Evolutionary conservation across 208 protist species (phyloP).

Genomic region (Blastocrithidia nonstop): DNA sequence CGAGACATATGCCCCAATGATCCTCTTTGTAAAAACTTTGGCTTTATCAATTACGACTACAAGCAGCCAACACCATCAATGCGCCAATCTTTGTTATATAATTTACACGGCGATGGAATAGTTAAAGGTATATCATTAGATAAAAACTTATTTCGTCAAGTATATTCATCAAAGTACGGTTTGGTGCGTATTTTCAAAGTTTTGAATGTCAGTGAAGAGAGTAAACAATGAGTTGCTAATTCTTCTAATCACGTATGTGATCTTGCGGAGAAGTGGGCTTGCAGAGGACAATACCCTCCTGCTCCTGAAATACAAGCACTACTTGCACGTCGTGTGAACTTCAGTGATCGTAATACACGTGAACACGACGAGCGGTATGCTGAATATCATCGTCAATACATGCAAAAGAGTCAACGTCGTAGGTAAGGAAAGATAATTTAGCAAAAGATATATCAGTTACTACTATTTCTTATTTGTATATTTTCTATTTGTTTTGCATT

Average conservation of each 20-base stretch:
- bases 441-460: too few relatives aligned
- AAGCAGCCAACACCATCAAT: constrained; percentile 22
- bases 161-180: constrained; percentile 91
- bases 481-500: too few relatives aligned
- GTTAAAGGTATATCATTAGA: constrained; percentile 5
- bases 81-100: constrained; percentile 41
- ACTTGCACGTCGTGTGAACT: too few relatives aligned
- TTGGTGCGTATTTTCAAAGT: constrained; percentile 96
- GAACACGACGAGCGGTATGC: too few relatives aligned
- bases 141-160: constrained; percentile 47
- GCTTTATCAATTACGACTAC: constrained; percentile 9
- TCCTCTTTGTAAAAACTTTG: constrained; percentile 31
- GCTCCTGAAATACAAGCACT: constrained; percentile 52
- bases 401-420: too few relatives aligned
- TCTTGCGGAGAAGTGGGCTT: constrained; percentile 41
- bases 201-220: constrained; percentile 57
- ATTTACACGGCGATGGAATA: constrained; percentile 13
- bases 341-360: too few relatives aligned
- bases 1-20: constrained; percentile 54
- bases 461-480: too few relatives aligned
- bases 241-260: constrained; percentile 31
- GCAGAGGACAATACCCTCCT: constrained; percentile 54
- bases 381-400: too few relatives aligned
- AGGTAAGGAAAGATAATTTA: too few relatives aligned
- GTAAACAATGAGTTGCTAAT: constrained; percentile 41